Evolutionary conservation across 2,329 filamentous ascomycete species (phyloP).

Genomic region (Fonsecaea pedrosoi): DNA sequence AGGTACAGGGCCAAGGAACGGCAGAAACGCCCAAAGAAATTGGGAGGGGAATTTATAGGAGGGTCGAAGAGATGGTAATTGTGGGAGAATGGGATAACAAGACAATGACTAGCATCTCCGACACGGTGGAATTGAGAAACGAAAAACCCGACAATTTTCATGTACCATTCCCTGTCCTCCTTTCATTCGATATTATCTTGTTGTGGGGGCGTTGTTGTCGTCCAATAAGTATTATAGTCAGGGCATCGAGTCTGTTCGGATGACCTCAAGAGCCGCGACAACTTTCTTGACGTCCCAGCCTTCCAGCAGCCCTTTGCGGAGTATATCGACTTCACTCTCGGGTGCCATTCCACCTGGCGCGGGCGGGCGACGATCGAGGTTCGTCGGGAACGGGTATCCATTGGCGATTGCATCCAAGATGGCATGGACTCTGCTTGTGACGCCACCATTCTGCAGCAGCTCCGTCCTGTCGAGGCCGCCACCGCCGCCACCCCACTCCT

Average conservation of each 20-base stretch:
- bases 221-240: conserved; percentile 12
- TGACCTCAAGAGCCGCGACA: conserved; percentile 50
- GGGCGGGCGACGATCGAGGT: conserved; percentile 64
- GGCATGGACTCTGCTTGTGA: conserved; percentile 59
- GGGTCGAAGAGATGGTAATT: no score
- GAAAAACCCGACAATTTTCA: background rate
- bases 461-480: conserved; percentile 40
- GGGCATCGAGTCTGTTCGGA: conserved; percentile 47
- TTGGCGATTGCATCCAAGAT: conserved; percentile 61
- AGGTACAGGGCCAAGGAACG: background rate
- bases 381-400: conserved; percentile 69
- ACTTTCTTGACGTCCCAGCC: conserved; percentile 51
- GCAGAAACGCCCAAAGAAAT: no score
- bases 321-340: conserved; percentile 63
- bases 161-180: background rate
- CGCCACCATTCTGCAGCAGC: conserved; percentile 46
- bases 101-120: background rate
- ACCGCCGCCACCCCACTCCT: background rate
- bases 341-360: conserved; percentile 65
- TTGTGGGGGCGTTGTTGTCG: no score
- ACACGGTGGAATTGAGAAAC: background rate
- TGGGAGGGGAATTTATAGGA: no score
- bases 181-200: background rate
- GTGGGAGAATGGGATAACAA: background rate
- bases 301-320: conserved; percentile 54